Base-by-base conservation (phyloP, 371 early-diverging fungal species). In the Zychaea mexicana region DNA sequence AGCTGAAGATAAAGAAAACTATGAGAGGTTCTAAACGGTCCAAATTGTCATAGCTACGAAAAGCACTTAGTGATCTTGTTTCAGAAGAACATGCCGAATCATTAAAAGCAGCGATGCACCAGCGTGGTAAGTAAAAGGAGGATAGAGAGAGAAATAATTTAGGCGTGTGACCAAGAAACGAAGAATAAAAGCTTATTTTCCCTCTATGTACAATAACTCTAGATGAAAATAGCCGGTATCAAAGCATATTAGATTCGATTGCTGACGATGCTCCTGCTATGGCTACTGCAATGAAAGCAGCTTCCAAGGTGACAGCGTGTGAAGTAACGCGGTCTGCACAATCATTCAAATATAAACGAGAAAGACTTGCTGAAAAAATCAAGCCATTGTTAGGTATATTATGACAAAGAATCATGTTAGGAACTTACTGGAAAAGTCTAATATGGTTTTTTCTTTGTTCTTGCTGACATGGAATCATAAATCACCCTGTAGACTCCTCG, bases 21-120 rank as follows among this genome's bases (percentile, higher is more conserved):
- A n/a, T n/a, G n/a, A n/a, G n/a, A n/a, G n/a, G n/a, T n/a, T n/a
- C n/a, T n/a, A n/a, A n/a, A n/a, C n/a, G n/a, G n/a, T 24, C 3
- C 31, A 22, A 24, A 10, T 54, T 52, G n/a, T 26, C 1, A n/a
- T 22, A 68, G 69, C 39, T 68, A 17, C 60, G 63, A 42, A 57
- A 30, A 19, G 69, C 61, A 27, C 28, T 67, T 19, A n/a, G 42
- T 52, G 59, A 59, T 30, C 47, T 67, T 28, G 63, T 67, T 42
- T 30, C 49, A n/a, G 63, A 63, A 15, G 49, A 52, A 17, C 30
- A 38, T n/a, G 30, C 36, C 19, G 55, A 55, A 55, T 55, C 55
- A 8, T 33, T 55, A 24, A 55, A 55, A 55, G 36, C 30, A 17
- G 30, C 24, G n/a, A 55, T 30, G 55, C 55, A 55, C 21, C 30